phyloP scores from a whole-genome alignment of 1,284 basidiomycete species.

The Amylostereum chailletii region DNA sequence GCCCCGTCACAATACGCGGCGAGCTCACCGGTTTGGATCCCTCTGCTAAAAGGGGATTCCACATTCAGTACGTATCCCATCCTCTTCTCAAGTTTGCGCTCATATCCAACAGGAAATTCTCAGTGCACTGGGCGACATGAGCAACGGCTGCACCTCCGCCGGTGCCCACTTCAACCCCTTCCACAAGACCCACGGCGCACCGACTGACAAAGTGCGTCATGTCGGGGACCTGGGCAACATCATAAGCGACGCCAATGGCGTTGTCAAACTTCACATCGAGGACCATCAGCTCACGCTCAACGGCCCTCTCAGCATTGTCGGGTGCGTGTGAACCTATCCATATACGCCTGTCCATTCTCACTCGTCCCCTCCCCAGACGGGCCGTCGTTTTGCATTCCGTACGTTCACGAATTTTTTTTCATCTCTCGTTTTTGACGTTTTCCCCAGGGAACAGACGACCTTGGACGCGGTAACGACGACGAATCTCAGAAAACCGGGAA shows the following conservation, averaged over 20 bases:
- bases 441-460: slow-evolving; percentile 60
- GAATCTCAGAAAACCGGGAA: slow-evolving; percentile 71
- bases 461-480: slow-evolving; percentile 57
- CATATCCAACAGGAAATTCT: not conserved
- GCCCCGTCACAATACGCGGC: slow-evolving; percentile 55
- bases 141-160: slow-evolving; percentile 60
- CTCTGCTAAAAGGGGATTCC: slow-evolving; percentile 61
- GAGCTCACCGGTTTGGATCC: slow-evolving; percentile 54
- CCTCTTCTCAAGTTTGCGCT: not conserved
- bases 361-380: slow-evolving; percentile 27
- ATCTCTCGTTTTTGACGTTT: not conserved
- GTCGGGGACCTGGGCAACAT: slow-evolving; percentile 78
- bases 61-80: slow-evolving; percentile 55
- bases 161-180: slow-evolving; percentile 75
- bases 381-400: slow-evolving; percentile 60
- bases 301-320: slow-evolving; percentile 62
- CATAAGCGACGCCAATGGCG: slow-evolving; percentile 49
- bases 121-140: slow-evolving; percentile 63
- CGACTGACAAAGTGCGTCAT: slow-evolving; percentile 49
- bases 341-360: not conserved
- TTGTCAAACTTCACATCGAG: slow-evolving; percentile 47
- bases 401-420: slow-evolving; percentile 15
- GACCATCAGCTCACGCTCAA: slow-evolving; percentile 63
- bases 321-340: slow-evolving; percentile 30
- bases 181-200: slow-evolving; percentile 58